These are phyloP conservation scores for Annulohypoxylon truncatum DNA, from an alignment of 2,329 filamentous ascomycete genomes.

Conservation along the genomic window DNA sequence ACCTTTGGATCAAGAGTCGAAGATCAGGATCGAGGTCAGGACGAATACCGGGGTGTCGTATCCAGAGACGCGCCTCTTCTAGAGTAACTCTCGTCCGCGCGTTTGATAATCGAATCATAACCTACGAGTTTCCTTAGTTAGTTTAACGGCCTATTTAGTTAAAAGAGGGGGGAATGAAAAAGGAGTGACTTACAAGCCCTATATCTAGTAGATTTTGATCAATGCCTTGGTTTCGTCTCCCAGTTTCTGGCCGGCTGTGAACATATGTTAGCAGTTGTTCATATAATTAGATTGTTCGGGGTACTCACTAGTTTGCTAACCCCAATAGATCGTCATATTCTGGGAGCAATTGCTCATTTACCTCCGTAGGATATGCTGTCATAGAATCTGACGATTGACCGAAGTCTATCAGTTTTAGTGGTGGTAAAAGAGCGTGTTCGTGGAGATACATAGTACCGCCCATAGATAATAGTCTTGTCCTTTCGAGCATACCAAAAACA, in stretches of 20 bases:
- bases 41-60: background rate
- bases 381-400: background rate
- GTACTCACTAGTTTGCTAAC: background rate
- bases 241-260: background rate
- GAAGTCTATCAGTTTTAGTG: constrained; percentile 8
- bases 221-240: background rate
- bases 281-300: background rate
- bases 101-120: background rate
- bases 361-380: too few relatives aligned
- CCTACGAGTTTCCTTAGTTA: background rate
- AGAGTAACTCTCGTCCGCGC: too few relatives aligned
- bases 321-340: background rate
- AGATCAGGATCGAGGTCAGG: background rate
- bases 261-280: background rate
- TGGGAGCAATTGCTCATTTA: too few relatives aligned
- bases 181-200: background rate
- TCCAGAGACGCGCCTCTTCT: background rate
- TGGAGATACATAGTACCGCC: background rate
- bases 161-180: background rate
- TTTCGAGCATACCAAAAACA: background rate
- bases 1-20: background rate
- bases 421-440: background rate
- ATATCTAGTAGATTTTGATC: background rate
- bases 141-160: background rate
- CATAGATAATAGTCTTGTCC: background rate